Conservation (phyloP, 441 rosid genomes). For the Populus hybrid region DNA sequence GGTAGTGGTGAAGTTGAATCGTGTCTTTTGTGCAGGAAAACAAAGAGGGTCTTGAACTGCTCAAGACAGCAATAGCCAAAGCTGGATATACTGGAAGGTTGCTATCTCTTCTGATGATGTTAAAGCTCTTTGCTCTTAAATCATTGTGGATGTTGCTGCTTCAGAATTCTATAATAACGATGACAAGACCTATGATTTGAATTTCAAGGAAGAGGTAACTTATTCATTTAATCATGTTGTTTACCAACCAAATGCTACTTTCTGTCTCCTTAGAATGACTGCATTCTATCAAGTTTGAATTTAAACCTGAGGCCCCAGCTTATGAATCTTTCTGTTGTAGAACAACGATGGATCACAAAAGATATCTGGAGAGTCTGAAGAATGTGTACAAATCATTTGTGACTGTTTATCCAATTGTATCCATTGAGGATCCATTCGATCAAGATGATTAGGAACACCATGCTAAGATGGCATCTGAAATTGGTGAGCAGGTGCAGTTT, state of each 20-base stretch:
- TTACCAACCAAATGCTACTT: neutral
- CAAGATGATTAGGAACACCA: constrained; percentile 95
- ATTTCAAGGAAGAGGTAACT: constrained; percentile 88
- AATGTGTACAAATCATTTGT: constrained; percentile 85
- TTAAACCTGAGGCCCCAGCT: constrained; percentile 1
- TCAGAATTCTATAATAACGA: constrained; percentile 72
- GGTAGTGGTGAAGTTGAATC: neutral
- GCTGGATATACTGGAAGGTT: constrained; percentile 91
- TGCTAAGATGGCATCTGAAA: constrained; percentile 65
- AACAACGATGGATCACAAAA: constrained; percentile 80
- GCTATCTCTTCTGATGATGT: constrained; percentile 1
- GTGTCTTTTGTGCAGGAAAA: constrained; percentile 56
- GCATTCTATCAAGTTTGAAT: neutral
- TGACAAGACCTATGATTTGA: constrained; percentile 81
- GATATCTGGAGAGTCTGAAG: constrained; percentile 83
- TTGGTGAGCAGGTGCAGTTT: constrained; percentile 73
- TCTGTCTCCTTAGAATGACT: neutral
- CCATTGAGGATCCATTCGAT: constrained; percentile 95
- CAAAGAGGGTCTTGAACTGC: constrained; percentile 93
- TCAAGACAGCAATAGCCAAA: constrained; percentile 82
- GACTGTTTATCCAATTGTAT: constrained; percentile 83
- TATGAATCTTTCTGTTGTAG: constrained; percentile 24
- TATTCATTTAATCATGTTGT: neutral
- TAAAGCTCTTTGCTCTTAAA: neutral
- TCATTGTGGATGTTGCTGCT: constrained; percentile 84